Percentiles rank a stretch among this genome's conserved stretches.
Conservation (phyloP, 1,284 basidiomycete genomes). For the Anthracocystis setariae region DNA sequence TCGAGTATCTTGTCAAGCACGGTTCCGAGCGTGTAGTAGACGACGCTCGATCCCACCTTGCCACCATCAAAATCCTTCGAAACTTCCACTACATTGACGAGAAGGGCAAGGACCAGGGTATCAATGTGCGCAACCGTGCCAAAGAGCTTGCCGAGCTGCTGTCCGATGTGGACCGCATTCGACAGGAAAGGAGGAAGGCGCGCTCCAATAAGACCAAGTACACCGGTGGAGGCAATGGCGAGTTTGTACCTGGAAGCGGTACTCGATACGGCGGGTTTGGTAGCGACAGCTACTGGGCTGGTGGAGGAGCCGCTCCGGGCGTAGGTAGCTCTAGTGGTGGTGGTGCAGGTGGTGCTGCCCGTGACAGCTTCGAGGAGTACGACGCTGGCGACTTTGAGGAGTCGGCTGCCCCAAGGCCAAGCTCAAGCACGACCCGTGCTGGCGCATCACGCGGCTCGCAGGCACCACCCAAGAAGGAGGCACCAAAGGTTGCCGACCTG, state of each 20-base stretch:
- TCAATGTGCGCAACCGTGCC: conserved; percentile 95
- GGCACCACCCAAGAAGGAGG: conserved; percentile 51
- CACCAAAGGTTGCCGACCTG: conserved; percentile 73
- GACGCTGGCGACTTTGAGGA: conserved; percentile 95
- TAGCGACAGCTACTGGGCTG: conserved; percentile 73
- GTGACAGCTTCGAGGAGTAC: conserved; percentile 82
- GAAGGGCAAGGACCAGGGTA: conserved; percentile 98
- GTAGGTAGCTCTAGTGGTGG: conserved; percentile 71
- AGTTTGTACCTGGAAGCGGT: conserved; percentile 74
- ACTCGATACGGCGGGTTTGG: conserved; percentile 84
- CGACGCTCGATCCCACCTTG: conserved; percentile 91
- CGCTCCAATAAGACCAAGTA: conserved; percentile 94
- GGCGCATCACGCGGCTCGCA: conserved; percentile 18
- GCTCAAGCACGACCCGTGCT: conserved; percentile 27
- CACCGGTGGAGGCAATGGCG: conserved; percentile 83
- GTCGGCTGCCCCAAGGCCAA: conserved; percentile 41
- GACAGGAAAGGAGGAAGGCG: conserved; percentile 88
- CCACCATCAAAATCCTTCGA: conserved; percentile 95
- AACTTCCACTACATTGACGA: conserved; percentile 99
- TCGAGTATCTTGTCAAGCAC: conserved; percentile 96
- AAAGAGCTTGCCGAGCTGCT: conserved; percentile 90
- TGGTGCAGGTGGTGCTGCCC: conserved; percentile 71
- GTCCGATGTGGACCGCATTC: conserved; percentile 88
- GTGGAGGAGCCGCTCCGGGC: conserved; percentile 71
- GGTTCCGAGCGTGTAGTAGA: conserved; percentile 99